Percentiles rank a stretch among this genome's conserved stretches.
Evolutionary conservation across 768 basidiomycete genomes (phyloP).

Genomic region (Russula ochroleuca): DNA sequence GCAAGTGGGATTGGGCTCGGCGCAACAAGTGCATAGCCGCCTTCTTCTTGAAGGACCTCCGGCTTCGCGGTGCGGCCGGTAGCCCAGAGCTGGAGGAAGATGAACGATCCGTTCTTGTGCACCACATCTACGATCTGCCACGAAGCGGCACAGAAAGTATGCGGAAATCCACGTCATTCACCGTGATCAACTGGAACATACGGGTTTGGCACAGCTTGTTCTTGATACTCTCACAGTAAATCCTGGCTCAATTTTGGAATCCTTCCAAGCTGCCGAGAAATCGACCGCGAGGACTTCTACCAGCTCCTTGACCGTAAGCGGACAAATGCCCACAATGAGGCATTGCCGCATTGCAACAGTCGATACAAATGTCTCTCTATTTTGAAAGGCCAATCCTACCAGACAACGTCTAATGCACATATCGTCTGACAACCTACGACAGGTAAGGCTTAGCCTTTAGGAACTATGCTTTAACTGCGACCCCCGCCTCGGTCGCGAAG

Average conservation of each 20-base stretch:
- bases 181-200: background rate
- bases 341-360: too few relatives aligned
- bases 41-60: background rate
- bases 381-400: too few relatives aligned
- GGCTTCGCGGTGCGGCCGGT: constrained; percentile 33
- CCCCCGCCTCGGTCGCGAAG: constrained; percentile 6
- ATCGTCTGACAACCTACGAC: background rate
- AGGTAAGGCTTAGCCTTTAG: background rate
- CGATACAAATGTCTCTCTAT: too few relatives aligned
- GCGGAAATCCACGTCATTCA: too few relatives aligned
- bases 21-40: constrained; percentile 1
- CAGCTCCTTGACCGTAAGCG: too few relatives aligned
- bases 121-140: constrained; percentile 29
- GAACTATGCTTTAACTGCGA: background rate
- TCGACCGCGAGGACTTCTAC: too few relatives aligned
- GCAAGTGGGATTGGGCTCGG: background rate
- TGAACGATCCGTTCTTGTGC: constrained; percentile 36
- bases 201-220: too few relatives aligned
- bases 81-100: constrained; percentile 41
- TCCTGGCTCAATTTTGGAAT: too few relatives aligned
- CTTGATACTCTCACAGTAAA: too few relatives aligned
- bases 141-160: background rate
- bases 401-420: background rate
- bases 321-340: too few relatives aligned
- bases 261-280: too few relatives aligned